Evolutionary conservation across 306 rosid species (phyloP).

Genomic region (Cucurbita pepo): DNA sequence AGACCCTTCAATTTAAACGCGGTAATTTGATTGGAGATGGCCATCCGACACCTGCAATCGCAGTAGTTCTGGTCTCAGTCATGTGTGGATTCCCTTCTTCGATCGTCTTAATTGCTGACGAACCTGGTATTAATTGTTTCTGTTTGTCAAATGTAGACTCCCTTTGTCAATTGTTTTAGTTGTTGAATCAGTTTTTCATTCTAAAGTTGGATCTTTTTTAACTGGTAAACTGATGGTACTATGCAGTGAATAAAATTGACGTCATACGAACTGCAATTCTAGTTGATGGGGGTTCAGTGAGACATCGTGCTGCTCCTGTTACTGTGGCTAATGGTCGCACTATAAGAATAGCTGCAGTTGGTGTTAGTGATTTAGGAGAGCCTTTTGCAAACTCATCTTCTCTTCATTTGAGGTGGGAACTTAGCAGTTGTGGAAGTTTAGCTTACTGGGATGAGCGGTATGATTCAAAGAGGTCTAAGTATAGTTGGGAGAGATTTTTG

Average conservation of each 20-base stretch:
- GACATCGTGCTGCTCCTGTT: constrained; percentile 36
- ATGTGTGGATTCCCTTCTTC: constrained; percentile 55
- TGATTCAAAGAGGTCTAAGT: constrained; percentile 24
- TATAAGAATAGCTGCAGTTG: constrained; percentile 64
- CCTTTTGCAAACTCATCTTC: constrained; percentile 88
- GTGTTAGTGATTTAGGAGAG: constrained; percentile 51
- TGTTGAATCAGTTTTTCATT: neutral
- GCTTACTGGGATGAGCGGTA: constrained; percentile 56
- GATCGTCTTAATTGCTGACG: constrained; percentile 65
- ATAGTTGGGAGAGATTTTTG: constrained; percentile 71
- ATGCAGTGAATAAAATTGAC: constrained; percentile 38
- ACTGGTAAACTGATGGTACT: constrained; percentile 12
- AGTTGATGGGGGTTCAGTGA: constrained; percentile 46
- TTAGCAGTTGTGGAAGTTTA: constrained; percentile 51
- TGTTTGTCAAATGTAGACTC: neutral
- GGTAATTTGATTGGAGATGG: constrained; percentile 86
- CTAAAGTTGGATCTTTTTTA: neutral
- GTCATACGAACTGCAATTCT: constrained; percentile 44
- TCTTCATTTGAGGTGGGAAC: constrained; percentile 72
- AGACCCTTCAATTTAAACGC: constrained; percentile 57
- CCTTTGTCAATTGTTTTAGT: neutral
- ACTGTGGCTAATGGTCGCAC: constrained; percentile 82
- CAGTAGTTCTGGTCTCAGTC: constrained; percentile 36
- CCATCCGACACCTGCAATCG: constrained; percentile 67
- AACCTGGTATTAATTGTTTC: constrained; percentile 39